Conservation (phyloP, 1,284 basidiomycete species). For the Apiotrichum montevideense region DNA sequence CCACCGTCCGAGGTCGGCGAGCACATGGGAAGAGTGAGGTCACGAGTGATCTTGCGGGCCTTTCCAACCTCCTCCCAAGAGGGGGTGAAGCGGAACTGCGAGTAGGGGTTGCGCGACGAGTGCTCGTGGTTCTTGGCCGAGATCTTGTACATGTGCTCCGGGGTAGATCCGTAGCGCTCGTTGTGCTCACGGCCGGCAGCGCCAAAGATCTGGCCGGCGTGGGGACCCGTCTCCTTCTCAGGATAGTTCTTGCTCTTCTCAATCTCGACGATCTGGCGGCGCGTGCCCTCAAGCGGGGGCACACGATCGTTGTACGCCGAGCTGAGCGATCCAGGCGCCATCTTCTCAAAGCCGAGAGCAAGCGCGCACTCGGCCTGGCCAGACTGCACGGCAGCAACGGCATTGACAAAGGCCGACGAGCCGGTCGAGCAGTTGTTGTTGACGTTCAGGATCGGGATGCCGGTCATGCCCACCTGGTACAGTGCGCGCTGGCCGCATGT, state of each 20-base stretch:
- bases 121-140: slow-evolving; percentile 20
- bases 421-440: slow-evolving; percentile 24
- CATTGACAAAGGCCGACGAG: slow-evolving; percentile 12
- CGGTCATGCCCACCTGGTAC: slow-evolving; percentile 20
- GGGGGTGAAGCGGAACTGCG: slow-evolving; percentile 19
- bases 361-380: slow-evolving; percentile 18
- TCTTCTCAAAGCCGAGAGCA: slow-evolving; percentile 19
- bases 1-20: slow-evolving; percentile 18
- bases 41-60: slow-evolving; percentile 18
- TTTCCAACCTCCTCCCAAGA: slow-evolving; percentile 9
- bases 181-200: slow-evolving; percentile 18
- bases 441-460: slow-evolving; percentile 18
- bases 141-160: slow-evolving; percentile 15
- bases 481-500: slow-evolving; percentile 20
- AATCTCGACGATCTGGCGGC: slow-evolving; percentile 9
- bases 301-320: slow-evolving; percentile 13
- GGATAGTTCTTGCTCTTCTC: slow-evolving; percentile 15
- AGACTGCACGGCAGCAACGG: slow-evolving; percentile 8
- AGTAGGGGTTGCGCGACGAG: slow-evolving; percentile 19
- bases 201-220: slow-evolving; percentile 15
- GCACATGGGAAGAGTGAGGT: slow-evolving; percentile 21
- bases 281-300: slow-evolving; percentile 11
- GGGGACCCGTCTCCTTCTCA: slow-evolving; percentile 10
- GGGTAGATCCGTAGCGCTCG: slow-evolving; percentile 14
- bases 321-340: slow-evolving; percentile 16